Base-by-base conservation (phyloP, 768 basidiomycete genomes). In the Xerocomellus amylosporus region DNA sequence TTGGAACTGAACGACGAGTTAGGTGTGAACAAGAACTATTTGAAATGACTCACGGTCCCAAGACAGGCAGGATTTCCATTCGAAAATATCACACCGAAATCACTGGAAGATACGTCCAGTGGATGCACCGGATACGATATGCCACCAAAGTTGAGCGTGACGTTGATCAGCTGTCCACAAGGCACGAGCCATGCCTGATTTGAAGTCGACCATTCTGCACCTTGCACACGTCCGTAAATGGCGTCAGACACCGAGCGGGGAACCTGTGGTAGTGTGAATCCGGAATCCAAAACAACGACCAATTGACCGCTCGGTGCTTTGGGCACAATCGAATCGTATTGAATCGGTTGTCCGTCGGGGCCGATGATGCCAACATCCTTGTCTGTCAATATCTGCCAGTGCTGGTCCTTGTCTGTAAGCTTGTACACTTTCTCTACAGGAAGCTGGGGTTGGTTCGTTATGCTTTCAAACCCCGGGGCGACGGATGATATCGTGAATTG, bases 381-480 rank as follows among this genome's bases (percentile, higher is more conserved):
- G 71, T 91, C 87, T 0, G 86, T 84, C 51, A 85, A 68, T 13
- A 83, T 76, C 62, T 90, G 88, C 89, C 89, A 92, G 68, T 92
- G 90, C 71, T 91, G 90, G 62, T 90, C 86, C 49, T 78, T 74
- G 65, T 81, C 68, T 30, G 86, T 73, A 39, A 87, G 68, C 53
- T 73, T 74, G 60, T 82, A 81, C 34, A 90, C 86, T 22, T 75
- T 81, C 60, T 86, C 81, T 15, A 92, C 81, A 49, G 80, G 72
- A 40, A 91, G 75, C 64, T 87, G 79, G 1, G 87, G 82, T 77
- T 83, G 82, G 56, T 58, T 79, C 7, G 75, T 74, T 50, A 92
- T 77, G 61, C 79, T 79, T 63, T 83, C 81, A 53, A 80, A 87
- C 5, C 81, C 82, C 9, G 86, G 71, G 3, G 86, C 74, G 43